phyloP scores from a whole-genome alignment of 2,329 filamentous ascomycete genomes.

The Xylaria sp. region DNA sequence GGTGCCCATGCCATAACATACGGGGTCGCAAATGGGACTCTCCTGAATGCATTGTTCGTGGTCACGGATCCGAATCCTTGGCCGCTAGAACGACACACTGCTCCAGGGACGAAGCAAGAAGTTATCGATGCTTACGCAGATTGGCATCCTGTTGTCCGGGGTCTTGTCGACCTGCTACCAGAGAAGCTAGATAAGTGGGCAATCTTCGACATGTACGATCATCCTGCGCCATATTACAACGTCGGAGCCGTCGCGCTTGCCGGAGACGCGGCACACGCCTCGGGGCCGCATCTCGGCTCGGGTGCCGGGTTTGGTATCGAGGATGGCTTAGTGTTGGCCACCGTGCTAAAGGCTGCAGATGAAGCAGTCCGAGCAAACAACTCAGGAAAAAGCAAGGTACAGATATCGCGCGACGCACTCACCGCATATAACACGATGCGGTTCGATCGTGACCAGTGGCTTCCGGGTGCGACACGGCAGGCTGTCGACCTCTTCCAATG shows the following conservation, averaged over 20 bases:
- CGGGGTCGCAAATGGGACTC: conserved; percentile 65
- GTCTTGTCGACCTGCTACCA: conserved; percentile 58
- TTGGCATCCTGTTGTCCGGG: conserved; percentile 55
- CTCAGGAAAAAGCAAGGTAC: conserved; percentile 24
- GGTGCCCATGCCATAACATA: conserved; percentile 70
- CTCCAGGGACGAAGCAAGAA: conserved; percentile 54
- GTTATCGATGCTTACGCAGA: conserved; percentile 53
- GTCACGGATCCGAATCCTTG: conserved; percentile 54
- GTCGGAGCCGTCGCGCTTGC: conserved; percentile 59
- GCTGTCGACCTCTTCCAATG: conserved; percentile 49
- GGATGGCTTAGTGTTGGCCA: conserved; percentile 57
- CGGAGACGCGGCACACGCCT: conserved; percentile 68
- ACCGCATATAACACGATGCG: conserved; percentile 46
- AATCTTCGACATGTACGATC: conserved; percentile 62
- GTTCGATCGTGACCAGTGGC: conserved; percentile 49
- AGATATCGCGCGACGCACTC: conserved; percentile 44
- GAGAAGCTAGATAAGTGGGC: conserved; percentile 65
- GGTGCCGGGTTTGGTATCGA: conserved; percentile 68
- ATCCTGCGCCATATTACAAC: conserved; percentile 58
- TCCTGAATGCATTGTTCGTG: conserved; percentile 68
- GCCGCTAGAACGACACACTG: conserved; percentile 47
- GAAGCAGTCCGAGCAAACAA: conserved; percentile 15
- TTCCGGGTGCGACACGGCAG: conserved; percentile 47
- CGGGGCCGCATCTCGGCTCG: conserved; percentile 65
- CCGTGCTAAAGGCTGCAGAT: conserved; percentile 41